Evolutionary conservation across 2,329 filamentous ascomycete species (phyloP).

Genomic region (Sphaerostilbella broomeana): DNA sequence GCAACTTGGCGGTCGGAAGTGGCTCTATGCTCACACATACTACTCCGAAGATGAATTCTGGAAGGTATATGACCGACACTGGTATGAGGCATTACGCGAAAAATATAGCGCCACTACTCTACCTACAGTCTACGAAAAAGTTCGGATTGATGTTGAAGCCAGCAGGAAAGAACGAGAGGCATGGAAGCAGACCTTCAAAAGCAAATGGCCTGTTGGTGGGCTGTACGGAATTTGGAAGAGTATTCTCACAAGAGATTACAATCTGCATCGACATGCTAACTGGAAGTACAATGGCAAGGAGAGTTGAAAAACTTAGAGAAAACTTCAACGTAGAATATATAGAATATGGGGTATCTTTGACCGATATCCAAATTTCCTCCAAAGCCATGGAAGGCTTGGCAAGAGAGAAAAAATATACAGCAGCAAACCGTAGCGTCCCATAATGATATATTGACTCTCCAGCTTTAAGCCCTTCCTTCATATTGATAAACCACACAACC

Average conservation of each 20-base stretch:
- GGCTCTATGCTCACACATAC: constrained; percentile 82
- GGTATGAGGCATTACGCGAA: constrained; percentile 55
- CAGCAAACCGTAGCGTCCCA: no score
- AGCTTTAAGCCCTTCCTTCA: not conserved
- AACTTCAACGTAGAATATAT: not conserved
- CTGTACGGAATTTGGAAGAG: constrained; percentile 54
- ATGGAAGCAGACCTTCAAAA: constrained; percentile 39
- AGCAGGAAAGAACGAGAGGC: constrained; percentile 32
- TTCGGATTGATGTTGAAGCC: constrained; percentile 47
- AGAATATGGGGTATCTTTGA: not conserved
- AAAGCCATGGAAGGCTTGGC: no score
- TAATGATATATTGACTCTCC: not conserved
- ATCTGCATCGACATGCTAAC: constrained; percentile 44
- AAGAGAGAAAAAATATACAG: no score
- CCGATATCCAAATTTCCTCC: no score
- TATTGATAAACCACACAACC: not conserved
- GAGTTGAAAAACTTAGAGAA: not conserved
- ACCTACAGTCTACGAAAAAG: constrained; percentile 66
- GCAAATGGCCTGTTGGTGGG: constrained; percentile 49
- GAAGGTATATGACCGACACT: constrained; percentile 50
- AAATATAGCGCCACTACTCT: constrained; percentile 58
- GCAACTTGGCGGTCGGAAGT: constrained; percentile 71
- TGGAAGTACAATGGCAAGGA: constrained; percentile 44
- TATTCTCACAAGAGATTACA: constrained; percentile 51
- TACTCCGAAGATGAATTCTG: constrained; percentile 69